Conservation (phyloP, 2,329 filamentous ascomycete genomes). For the Mycosphaerella arachidis region DNA sequence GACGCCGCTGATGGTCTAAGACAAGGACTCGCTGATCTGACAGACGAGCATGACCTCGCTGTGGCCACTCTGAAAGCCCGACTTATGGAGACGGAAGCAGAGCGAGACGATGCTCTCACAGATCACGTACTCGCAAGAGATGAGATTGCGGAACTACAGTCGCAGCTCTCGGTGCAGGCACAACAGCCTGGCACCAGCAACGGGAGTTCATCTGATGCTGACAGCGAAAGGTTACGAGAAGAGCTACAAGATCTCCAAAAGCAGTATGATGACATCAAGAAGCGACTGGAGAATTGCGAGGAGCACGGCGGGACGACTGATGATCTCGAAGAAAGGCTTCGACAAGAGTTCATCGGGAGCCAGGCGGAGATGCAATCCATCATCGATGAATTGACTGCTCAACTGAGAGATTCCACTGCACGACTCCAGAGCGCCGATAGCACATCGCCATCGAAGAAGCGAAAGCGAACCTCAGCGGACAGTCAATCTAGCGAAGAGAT, state of each 20-base stretch:
- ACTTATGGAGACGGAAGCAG: not conserved
- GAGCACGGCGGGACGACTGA: not conserved
- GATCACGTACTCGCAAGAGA: not conserved
- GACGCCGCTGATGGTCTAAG: not conserved
- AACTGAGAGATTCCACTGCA: not conserved
- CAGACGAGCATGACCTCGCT: too few relatives aligned
- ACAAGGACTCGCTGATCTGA: too few relatives aligned
- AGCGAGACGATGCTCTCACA: not conserved
- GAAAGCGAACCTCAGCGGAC: not conserved
- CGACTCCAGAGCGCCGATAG: not conserved
- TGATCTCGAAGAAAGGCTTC: not conserved
- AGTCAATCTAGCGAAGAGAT: not conserved
- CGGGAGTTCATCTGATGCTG: not conserved
- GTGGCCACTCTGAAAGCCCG: too few relatives aligned
- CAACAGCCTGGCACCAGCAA: not conserved
- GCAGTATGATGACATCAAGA: not conserved
- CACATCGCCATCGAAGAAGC: not conserved
- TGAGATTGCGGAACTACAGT: not conserved
- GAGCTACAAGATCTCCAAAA: not conserved
- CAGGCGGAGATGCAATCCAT: not conserved
- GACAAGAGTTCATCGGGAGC: not conserved
- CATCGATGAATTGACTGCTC: not conserved
- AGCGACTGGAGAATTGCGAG: not conserved
- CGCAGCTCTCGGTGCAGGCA: not conserved
- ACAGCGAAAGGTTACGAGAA: not conserved